Conservation (phyloP, 352 stramenopile species). For the Saprolegnia diclina region DNA sequence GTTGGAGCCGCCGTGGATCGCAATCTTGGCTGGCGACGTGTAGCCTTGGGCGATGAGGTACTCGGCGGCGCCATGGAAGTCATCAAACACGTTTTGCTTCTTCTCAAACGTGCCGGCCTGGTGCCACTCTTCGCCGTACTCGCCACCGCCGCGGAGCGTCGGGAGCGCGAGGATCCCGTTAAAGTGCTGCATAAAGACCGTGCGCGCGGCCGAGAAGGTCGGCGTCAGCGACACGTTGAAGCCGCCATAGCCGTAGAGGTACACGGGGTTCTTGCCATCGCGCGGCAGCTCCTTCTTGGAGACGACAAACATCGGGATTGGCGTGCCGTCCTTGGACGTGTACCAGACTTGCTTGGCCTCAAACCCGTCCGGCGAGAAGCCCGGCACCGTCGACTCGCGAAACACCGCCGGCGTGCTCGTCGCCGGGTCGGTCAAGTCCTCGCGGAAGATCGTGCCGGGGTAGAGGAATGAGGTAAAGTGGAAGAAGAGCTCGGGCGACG, state of each 20-base stretch:
- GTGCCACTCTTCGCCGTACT: slow-evolving; percentile 90
- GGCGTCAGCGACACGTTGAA: slow-evolving; percentile 94
- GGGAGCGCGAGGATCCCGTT: slow-evolving; percentile 89
- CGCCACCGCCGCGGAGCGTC: slow-evolving; percentile 91
- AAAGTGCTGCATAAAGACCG: slow-evolving; percentile 89
- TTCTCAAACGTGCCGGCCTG: slow-evolving; percentile 91
- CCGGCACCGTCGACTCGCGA: slow-evolving; percentile 75
- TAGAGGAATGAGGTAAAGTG: slow-evolving; percentile 86
- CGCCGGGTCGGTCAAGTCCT: slow-evolving; percentile 42
- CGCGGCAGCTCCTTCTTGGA: slow-evolving; percentile 66
- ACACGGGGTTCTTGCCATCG: slow-evolving; percentile 84
- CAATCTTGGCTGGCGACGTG: slow-evolving; percentile 86
- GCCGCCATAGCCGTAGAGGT: slow-evolving; percentile 92
- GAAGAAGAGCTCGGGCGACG: slow-evolving; percentile 82
- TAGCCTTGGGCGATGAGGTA: slow-evolving; percentile 87
- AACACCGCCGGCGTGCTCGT: slow-evolving; percentile 46
- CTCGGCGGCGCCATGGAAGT: slow-evolving; percentile 92
- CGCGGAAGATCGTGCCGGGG: slow-evolving; percentile 69
- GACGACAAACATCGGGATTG: slow-evolving; percentile 95
- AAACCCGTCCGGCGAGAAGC: slow-evolving; percentile 72
- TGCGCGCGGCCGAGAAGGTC: slow-evolving; percentile 78
- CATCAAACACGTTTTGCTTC: slow-evolving; percentile 93
- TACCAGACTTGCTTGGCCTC: slow-evolving; percentile 85
- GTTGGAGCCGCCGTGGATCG: slow-evolving; percentile 89
- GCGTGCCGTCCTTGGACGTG: slow-evolving; percentile 89